These are phyloP conservation scores for Acanthamoeba lenticulata DNA, from an alignment of 208 protist genomes.

Conservation along the genomic window DNA sequence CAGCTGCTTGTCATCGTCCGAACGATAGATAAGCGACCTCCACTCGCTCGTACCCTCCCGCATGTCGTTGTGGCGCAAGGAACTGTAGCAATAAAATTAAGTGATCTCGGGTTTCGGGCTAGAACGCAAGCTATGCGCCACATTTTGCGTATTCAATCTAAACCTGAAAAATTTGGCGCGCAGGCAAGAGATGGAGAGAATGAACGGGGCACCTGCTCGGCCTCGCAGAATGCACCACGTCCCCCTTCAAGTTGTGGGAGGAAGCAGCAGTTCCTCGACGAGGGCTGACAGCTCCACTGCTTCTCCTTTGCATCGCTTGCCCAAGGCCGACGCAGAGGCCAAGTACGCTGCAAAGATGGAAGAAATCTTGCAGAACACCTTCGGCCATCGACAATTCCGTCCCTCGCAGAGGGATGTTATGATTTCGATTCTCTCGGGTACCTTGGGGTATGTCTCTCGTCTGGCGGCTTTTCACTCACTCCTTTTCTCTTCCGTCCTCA, in stretches of 20 bases:
- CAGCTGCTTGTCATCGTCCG: not conserved
- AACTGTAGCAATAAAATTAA: not conserved
- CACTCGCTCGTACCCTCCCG: not conserved
- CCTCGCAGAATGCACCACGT: not conserved
- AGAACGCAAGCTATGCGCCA: no score
- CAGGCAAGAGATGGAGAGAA: not conserved
- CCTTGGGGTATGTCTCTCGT: not conserved
- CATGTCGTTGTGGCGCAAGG: not conserved
- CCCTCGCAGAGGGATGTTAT: slow-evolving; percentile 55
- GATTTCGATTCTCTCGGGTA: slow-evolving; percentile 16
- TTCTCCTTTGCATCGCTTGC: not conserved
- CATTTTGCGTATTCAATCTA: not conserved
- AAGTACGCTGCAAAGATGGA: slow-evolving; percentile 38
- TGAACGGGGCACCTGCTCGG: not conserved
- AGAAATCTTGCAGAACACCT: slow-evolving; percentile 9
- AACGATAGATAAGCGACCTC: not conserved
- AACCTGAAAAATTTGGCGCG: not conserved
- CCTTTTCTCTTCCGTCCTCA: not conserved
- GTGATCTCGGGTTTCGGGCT: no score
- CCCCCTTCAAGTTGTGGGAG: not conserved
- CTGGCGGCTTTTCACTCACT: not conserved
- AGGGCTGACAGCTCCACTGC: not conserved
- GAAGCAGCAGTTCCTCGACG: not conserved
- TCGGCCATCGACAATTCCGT: slow-evolving; percentile 29
- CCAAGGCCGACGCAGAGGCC: slow-evolving; percentile 25